These are phyloP conservation scores for Fomitopsis palustris DNA, from an alignment of 1,284 basidiomycete species.

Conservation along the genomic window DNA sequence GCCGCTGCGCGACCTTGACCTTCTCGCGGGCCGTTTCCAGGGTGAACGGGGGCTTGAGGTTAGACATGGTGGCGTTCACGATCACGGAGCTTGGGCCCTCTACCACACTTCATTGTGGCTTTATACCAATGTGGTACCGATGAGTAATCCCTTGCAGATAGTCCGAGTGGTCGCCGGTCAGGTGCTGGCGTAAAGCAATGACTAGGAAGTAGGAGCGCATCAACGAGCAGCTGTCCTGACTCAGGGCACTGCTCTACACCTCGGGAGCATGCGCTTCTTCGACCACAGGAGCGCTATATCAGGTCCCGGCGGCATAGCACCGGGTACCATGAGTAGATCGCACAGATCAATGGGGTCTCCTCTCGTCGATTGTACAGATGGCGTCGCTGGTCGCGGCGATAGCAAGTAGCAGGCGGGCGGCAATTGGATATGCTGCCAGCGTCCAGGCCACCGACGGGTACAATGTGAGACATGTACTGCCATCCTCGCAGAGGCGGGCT, in stretches of 20 bases:
- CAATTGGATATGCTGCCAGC: neutral
- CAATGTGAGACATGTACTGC: neutral
- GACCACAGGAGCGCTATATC: neutral
- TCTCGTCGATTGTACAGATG: too few species aligned
- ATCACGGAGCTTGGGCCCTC: neutral
- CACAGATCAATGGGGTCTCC: too few species aligned
- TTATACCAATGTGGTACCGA: too few species aligned
- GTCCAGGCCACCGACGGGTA: neutral
- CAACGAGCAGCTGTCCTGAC: too few species aligned
- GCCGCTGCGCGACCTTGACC: slow-evolving; percentile 31
- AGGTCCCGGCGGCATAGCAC: neutral
- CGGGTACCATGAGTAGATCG: neutral
- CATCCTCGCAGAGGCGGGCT: too few species aligned
- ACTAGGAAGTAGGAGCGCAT: too few species aligned
- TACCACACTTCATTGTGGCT: too few species aligned
- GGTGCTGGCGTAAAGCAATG: too few species aligned
- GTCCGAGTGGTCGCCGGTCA: too few species aligned
- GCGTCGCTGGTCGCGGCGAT: too few species aligned
- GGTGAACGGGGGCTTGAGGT: slow-evolving; percentile 31
- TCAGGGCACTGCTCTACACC: too few species aligned
- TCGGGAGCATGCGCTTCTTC: neutral
- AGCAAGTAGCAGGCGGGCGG: neutral
- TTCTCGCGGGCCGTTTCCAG: slow-evolving; percentile 30
- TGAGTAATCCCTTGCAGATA: too few species aligned
- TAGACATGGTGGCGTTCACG: slow-evolving; percentile 17